Conservation (phyloP, 1,284 basidiomycete genomes). For the Leccinum laetum region DNA sequence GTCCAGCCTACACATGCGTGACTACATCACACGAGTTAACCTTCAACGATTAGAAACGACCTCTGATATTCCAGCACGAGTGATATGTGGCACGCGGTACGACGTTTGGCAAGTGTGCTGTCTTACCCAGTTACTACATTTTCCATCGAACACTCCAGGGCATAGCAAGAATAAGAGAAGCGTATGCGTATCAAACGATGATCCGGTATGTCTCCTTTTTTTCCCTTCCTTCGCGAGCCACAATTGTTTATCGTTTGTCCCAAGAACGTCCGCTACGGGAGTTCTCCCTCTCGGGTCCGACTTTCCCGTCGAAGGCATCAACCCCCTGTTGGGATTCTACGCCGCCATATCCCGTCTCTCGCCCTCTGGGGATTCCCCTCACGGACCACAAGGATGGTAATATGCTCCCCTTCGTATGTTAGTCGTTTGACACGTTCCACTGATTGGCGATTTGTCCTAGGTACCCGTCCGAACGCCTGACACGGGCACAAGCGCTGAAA, state of each 20-base stretch:
- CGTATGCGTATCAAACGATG: conserved; percentile 87
- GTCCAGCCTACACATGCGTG: conserved; percentile 93
- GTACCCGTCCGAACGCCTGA: conserved; percentile 72
- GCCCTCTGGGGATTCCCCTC: conserved; percentile 73
- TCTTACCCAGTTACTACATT: not conserved
- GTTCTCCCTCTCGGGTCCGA: conserved; percentile 85
- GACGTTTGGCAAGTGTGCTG: conserved; percentile 55
- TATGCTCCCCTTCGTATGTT: conserved; percentile 32
- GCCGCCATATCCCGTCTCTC: conserved; percentile 80
- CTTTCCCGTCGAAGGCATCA: conserved; percentile 87
- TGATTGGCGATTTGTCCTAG: conserved; percentile 35
- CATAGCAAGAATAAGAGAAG: conserved; percentile 75
- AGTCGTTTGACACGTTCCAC: not conserved
- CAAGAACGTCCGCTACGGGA: conserved; percentile 42
- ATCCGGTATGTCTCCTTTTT: conserved; percentile 50
- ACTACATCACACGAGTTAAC: conserved; percentile 24
- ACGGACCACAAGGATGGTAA: conserved; percentile 83
- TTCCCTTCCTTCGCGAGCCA: not conserved
- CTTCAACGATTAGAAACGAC: not conserved
- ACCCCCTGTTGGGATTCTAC: conserved; percentile 83
- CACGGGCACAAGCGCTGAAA: conserved; percentile 73
- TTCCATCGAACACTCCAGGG: conserved; percentile 50
- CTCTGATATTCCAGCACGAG: conserved; percentile 54
- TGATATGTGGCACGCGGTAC: conserved; percentile 92
- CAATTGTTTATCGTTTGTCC: conserved; percentile 3